A percentile compares a stretch with the other conserved stretches of the same genome.
Evolutionary conservation across 495 filamentous ascomycete genomes (phyloP).

Genomic region (Penicillium verhagenii): DNA sequence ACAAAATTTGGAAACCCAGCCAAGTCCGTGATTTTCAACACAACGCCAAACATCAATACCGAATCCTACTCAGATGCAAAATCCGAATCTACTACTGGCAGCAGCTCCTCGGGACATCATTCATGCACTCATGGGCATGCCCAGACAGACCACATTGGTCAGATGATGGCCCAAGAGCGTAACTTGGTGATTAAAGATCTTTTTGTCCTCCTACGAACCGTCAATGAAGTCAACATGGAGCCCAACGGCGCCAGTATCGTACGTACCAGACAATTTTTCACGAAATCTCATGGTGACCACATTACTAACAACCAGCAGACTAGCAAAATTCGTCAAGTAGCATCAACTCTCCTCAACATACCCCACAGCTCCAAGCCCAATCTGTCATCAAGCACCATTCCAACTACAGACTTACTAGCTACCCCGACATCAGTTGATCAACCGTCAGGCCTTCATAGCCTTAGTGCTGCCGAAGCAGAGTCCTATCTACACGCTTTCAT

Average conservation of each 20-base stretch:
- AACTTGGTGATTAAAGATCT: slow-evolving; percentile 75
- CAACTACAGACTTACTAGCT: slow-evolving; percentile 9
- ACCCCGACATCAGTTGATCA: slow-evolving; percentile 9
- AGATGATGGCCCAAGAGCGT: slow-evolving; percentile 63
- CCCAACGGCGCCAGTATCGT: slow-evolving; percentile 73
- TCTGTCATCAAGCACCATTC: neutral
- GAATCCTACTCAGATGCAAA: slow-evolving; percentile 11
- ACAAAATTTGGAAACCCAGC: slow-evolving; percentile 28
- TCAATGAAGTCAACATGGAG: slow-evolving; percentile 79
- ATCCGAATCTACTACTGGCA: neutral
- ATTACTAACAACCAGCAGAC: slow-evolving; percentile 37
- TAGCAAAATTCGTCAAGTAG: slow-evolving; percentile 71
- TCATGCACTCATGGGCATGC: slow-evolving; percentile 24
- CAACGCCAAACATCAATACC: slow-evolving; percentile 15
- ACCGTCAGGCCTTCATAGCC: slow-evolving; percentile 28
- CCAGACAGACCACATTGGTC: slow-evolving; percentile 47
- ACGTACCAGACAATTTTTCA: slow-evolving; percentile 21
- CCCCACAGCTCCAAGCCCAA: slow-evolving; percentile 36
- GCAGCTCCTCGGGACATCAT: slow-evolving; percentile 1
- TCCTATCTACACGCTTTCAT: slow-evolving; percentile 66
- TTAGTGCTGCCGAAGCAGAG: slow-evolving; percentile 51
- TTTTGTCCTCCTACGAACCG: slow-evolving; percentile 62
- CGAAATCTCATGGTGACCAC: neutral
- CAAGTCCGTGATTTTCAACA: slow-evolving; percentile 16
- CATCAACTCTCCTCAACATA: slow-evolving; percentile 67